Evolutionary conservation across 805 yeast species (phyloP), one percentile per base, ranked within the genome.

Genomic region (Yarrowia sp.): DNA sequence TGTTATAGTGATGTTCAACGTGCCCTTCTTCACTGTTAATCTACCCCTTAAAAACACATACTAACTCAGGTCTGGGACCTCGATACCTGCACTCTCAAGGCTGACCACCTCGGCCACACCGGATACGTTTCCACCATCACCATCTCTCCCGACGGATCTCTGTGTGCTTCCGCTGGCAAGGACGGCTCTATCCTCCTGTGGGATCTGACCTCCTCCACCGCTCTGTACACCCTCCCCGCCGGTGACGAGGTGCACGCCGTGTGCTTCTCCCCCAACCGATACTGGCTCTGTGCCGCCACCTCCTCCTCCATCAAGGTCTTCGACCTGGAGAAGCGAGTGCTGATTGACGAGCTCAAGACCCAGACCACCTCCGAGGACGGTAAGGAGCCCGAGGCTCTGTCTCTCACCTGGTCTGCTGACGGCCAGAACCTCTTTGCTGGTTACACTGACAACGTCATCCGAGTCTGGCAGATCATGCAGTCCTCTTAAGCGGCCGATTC

Each of bases 251-350:
- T 95, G 78, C 91, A 91, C 84, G 96, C 98, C 82, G 88, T 95
- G 82, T 97, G 98, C 78, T 95, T 95, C 97, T 94, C 98, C 83
- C 99, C 99, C 86, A 91, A 91, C 97, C 93, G 99, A 90, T 95
- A 91, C 96, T 95, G 99, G 99, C 90, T 95, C 83, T 94, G 97
- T 82, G 99, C 98, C 85, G 98, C 99, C 81, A 95, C 99, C 78
- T 85, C 97, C 75, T 85, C 97, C 76, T 95, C 97, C 80, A 92
- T 95, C 87, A 94, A 93, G 91, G 89, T 95, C 88, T 95, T 88
- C 91, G 91, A 93, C 89, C 89, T 95, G 83, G 95, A 92, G 86
- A 93, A 90, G 85, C 89, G 96, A 85, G 85, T 85, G 78, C 86
- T 93, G 82, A 90, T 92, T 84, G 98, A 93, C 81, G 97, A 93